These are phyloP conservation scores for Neobulgaria alba DNA, from an alignment of 2,329 filamentous ascomycete species.

Conservation along the genomic window DNA sequence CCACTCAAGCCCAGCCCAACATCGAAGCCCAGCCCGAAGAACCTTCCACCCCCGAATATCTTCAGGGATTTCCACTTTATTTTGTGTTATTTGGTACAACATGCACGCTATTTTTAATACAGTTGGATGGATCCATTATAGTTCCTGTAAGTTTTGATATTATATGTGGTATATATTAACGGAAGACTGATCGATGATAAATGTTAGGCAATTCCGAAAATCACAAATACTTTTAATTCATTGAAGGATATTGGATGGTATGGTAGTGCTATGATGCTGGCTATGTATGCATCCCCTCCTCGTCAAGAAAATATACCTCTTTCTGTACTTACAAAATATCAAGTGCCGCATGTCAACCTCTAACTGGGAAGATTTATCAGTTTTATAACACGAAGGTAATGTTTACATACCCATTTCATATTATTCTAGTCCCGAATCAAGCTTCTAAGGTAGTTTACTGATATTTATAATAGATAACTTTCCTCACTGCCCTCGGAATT, in stretches of 20 bases:
- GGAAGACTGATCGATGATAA: too few species aligned
- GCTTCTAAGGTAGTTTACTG: too few species aligned
- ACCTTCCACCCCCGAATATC: too few species aligned
- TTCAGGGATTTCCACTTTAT: too few species aligned
- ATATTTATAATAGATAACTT: slow-evolving; percentile 11
- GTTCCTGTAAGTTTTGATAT: slow-evolving; percentile 28
- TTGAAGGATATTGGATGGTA: slow-evolving; percentile 32
- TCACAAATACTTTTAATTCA: slow-evolving; percentile 30
- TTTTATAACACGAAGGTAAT: slow-evolving; percentile 1
- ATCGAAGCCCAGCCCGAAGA: too few species aligned
- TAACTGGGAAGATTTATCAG: neutral
- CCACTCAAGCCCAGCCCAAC: too few species aligned
- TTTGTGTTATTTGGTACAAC: slow-evolving; percentile 14
- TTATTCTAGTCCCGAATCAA: too few species aligned
- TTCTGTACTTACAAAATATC: too few species aligned
- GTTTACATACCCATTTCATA: too few species aligned
- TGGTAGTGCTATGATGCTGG: too few species aligned
- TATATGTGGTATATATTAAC: slow-evolving; percentile 15
- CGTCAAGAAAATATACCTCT: too few species aligned
- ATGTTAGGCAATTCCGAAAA: slow-evolving; percentile 33
- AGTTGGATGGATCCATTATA: slow-evolving; percentile 36
- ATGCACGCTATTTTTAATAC: slow-evolving; percentile 18
- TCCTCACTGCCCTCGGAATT: slow-evolving; percentile 20
- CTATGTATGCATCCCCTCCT: too few species aligned
- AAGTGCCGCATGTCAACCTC: neutral